Conservation (phyloP, 2,329 filamentous ascomycete genomes). For the Stagonosporopsis chrysanthemi region DNA sequence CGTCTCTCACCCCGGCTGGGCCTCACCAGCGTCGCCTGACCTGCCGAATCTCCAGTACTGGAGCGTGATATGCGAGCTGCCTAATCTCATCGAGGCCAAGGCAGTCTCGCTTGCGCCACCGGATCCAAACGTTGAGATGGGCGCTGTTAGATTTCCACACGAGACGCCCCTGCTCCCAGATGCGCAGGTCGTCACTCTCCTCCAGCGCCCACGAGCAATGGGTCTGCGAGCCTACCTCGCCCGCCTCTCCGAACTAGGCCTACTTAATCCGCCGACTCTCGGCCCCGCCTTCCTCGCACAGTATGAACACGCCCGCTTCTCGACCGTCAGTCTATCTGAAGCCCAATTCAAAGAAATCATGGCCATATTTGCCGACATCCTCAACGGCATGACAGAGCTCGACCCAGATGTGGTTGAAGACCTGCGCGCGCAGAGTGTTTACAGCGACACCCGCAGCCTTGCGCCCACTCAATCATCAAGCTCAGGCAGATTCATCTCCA, state of each 20-base stretch:
- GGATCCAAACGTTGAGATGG: slow-evolving; percentile 53
- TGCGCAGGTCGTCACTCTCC: slow-evolving; percentile 70
- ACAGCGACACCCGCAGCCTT: slow-evolving; percentile 44
- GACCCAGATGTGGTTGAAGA: slow-evolving; percentile 62
- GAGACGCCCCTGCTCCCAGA: slow-evolving; percentile 60
- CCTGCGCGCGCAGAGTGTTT: slow-evolving; percentile 37
- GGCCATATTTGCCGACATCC: slow-evolving; percentile 80
- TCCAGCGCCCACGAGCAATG: slow-evolving; percentile 75
- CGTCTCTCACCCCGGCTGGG: slow-evolving; percentile 90
- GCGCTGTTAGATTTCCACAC: slow-evolving; percentile 29
- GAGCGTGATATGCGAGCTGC: slow-evolving; percentile 81
- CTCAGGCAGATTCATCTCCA: slow-evolving; percentile 13
- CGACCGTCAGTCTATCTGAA: slow-evolving; percentile 71
- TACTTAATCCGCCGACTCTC: slow-evolving; percentile 63
- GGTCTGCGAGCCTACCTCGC: slow-evolving; percentile 80
- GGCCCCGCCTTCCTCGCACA: slow-evolving; percentile 69
- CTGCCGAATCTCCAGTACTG: slow-evolving; percentile 83
- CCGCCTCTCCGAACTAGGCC: slow-evolving; percentile 71
- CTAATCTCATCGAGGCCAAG: slow-evolving; percentile 89
- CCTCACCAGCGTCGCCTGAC: slow-evolving; percentile 76
- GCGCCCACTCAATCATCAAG: slow-evolving; percentile 40
- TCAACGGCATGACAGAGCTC: slow-evolving; percentile 76
- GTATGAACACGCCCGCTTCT: slow-evolving; percentile 89
- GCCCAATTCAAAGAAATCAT: slow-evolving; percentile 78
- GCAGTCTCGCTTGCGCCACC: slow-evolving; percentile 83